These are phyloP conservation scores for Pyrus hybrid DNA, from an alignment of 331 rosid genomes.

Conservation along the genomic window DNA sequence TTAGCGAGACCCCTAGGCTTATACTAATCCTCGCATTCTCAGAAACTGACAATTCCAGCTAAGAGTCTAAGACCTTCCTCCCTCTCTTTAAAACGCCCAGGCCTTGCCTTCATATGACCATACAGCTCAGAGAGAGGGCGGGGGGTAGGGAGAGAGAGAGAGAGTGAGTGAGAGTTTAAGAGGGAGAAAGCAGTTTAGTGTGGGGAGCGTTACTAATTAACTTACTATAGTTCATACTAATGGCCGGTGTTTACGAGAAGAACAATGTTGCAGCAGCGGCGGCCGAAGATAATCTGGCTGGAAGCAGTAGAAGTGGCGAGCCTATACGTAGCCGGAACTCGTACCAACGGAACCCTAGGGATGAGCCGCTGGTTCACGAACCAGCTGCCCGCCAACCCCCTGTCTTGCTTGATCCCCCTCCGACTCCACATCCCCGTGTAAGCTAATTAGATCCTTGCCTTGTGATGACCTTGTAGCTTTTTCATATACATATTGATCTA, in stretches of 20 bases:
- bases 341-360: neutral
- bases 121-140: neutral
- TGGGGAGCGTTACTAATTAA: neutral
- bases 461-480: neutral
- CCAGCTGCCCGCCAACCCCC: neutral
- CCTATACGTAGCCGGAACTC: neutral
- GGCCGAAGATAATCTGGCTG: neutral
- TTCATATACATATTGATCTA: neutral
- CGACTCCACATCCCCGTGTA: constrained; percentile 5
- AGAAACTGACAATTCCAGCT: neutral
- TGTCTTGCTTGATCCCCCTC: neutral
- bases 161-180: neutral
- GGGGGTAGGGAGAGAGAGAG: neutral
- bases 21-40: neutral
- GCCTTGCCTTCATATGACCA: neutral
- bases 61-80: neutral
- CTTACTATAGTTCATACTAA: too few relatives aligned
- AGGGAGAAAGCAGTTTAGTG: neutral
- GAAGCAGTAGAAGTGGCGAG: neutral
- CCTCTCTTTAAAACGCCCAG: neutral
- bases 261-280: neutral
- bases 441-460: neutral
- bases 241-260: neutral
- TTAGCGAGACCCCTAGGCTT: neutral
- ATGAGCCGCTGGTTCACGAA: neutral